These are phyloP conservation scores for Starmera dryadoides DNA, from an alignment of 805 yeast genomes.

Conservation along the genomic window DNA sequence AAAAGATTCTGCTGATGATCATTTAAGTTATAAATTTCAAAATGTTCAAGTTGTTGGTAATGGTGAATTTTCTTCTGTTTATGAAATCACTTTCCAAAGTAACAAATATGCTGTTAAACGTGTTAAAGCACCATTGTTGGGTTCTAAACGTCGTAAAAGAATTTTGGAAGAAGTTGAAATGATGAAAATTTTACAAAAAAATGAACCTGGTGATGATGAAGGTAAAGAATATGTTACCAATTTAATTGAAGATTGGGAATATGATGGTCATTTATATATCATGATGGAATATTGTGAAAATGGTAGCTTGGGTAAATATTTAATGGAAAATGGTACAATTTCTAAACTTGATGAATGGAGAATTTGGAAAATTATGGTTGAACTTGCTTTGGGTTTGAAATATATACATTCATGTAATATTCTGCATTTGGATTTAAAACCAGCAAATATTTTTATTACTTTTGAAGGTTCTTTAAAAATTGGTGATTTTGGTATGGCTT, in stretches of 20 bases:
- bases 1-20: conserved; percentile 26
- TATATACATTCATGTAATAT: conserved; percentile 74
- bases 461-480: conserved; percentile 92
- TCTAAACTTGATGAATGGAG: conserved; percentile 91
- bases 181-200: conserved; percentile 35
- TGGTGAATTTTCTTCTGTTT: conserved; percentile 90
- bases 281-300: conserved; percentile 96
- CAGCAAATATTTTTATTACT: conserved; percentile 89
- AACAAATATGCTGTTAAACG: conserved; percentile 81
- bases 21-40: conserved; percentile 41
- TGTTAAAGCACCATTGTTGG: conserved; percentile 55
- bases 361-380: conserved; percentile 92
- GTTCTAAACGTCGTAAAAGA: conserved; percentile 53
- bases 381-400: conserved; percentile 68
- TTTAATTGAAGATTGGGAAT: conserved; percentile 83
- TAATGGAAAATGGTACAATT: conserved; percentile 68
- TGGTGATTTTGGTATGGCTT: conserved; percentile 95
- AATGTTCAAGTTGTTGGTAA: conserved; percentile 67
- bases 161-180: conserved; percentile 74
- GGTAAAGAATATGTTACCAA: conserved; percentile 75
- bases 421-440: conserved; percentile 86
- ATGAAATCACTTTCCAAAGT: conserved; percentile 63
- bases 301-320: conserved; percentile 78
- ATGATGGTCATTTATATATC: conserved; percentile 67
- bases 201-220: conserved; percentile 36